These are phyloP conservation scores for Globisporangium sylvaticum DNA, from an alignment of 352 stramenopile species.

Conservation along the genomic window DNA sequence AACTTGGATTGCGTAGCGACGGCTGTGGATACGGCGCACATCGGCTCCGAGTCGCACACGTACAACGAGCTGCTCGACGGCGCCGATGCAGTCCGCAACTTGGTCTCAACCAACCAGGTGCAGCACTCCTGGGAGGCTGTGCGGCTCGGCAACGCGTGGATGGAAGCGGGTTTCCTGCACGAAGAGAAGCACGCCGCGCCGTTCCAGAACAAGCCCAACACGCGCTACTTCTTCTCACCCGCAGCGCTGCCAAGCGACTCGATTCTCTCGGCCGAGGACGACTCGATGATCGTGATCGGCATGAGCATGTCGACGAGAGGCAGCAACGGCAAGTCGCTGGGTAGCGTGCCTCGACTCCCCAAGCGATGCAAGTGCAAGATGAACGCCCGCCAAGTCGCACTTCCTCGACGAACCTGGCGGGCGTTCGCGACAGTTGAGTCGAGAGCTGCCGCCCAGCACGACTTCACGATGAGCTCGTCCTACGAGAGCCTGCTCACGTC, in stretches of 20 bases:
- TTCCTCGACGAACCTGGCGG: not conserved
- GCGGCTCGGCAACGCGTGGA: constrained; percentile 55
- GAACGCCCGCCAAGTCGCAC: constrained; percentile 11
- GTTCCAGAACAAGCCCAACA: constrained; percentile 26
- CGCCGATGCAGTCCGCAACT: constrained; percentile 14
- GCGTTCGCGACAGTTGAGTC: constrained; percentile 14
- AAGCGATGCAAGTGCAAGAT: constrained; percentile 15
- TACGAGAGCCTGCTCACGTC: constrained; percentile 17
- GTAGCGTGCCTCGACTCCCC: not conserved
- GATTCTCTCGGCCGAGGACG: constrained; percentile 7
- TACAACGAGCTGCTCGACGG: constrained; percentile 19
- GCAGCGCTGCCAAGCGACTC: constrained; percentile 2
- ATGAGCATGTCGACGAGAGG: constrained; percentile 15
- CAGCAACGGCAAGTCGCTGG: not conserved
- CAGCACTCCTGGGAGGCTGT: constrained; percentile 40
- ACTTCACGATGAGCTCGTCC: constrained; percentile 17
- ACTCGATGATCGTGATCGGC: constrained; percentile 17
- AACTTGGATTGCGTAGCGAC: constrained; percentile 30
- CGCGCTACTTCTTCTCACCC: constrained; percentile 13
- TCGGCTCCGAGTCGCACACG: constrained; percentile 28
- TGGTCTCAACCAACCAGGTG: constrained; percentile 31
- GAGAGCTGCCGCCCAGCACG: constrained; percentile 13
- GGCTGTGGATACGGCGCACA: constrained; percentile 28
- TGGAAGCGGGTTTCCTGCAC: constrained; percentile 53
- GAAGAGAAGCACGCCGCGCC: constrained; percentile 40